Conservation (phyloP, 768 basidiomycete genomes). For the Coprinopsis strossmayeri region DNA sequence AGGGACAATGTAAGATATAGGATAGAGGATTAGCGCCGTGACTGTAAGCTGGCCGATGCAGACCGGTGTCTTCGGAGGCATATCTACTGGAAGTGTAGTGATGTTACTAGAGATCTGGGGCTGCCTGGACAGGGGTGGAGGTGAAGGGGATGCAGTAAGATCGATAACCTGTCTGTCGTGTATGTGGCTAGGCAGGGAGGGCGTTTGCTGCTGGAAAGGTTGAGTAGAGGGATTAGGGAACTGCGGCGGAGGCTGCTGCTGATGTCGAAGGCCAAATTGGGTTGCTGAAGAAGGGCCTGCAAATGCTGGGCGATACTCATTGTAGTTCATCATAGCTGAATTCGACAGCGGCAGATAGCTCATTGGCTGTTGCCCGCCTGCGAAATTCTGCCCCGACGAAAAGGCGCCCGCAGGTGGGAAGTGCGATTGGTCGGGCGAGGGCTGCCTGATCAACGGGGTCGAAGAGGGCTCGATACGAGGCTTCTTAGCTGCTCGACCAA, state of each 20-base stretch:
- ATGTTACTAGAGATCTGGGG: constrained; percentile 19
- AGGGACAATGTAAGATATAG: constrained; percentile 56
- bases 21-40: constrained; percentile 82
- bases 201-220: constrained; percentile 18
- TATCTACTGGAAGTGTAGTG: constrained; percentile 38
- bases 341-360: not conserved
- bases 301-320: constrained; percentile 10
- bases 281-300: constrained; percentile 8
- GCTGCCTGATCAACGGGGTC: constrained; percentile 5
- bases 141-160: constrained; percentile 61
- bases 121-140: constrained; percentile 27
- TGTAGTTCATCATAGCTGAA: not conserved
- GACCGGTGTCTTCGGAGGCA: constrained; percentile 76
- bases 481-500: constrained; percentile 34
- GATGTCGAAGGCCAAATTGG: constrained; percentile 14
- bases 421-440: not conserved
- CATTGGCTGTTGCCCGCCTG: not conserved
- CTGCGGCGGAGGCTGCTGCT: constrained; percentile 19
- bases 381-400: not conserved
- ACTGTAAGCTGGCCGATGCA: constrained; percentile 84
- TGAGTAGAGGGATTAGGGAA: constrained; percentile 18
- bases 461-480: constrained; percentile 28
- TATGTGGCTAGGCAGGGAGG: constrained; percentile 13
- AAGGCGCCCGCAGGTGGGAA: constrained; percentile 2
- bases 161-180: constrained; percentile 56